Conservation (phyloP, 352 stramenopile species). For the Phytophthora pini region DNA sequence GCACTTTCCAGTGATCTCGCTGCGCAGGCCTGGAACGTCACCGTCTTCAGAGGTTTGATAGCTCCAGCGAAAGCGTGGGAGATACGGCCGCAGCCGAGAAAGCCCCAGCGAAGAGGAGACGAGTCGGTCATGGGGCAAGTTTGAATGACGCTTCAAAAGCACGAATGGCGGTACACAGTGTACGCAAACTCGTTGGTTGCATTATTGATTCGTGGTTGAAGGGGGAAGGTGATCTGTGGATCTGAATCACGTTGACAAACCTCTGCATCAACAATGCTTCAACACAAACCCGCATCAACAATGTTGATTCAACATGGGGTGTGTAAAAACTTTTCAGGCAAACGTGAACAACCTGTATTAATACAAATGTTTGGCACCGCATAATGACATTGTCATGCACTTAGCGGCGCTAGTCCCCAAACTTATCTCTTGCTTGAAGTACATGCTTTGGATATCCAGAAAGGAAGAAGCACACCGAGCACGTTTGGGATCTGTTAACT, state of each 20-base stretch:
- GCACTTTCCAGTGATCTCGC: constrained; percentile 45
- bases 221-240: constrained; percentile 5
- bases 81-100: constrained; percentile 64
- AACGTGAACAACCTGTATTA: neutral
- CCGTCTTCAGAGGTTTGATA: constrained; percentile 39
- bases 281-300: neutral
- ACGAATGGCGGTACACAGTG: neutral
- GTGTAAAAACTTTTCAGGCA: neutral
- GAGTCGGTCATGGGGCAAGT: no score
- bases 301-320: no score
- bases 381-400: no score
- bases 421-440: no score
- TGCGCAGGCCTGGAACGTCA: constrained; percentile 47
- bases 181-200: neutral
- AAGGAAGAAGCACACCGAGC: no score
- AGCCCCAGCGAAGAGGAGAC: constrained; percentile 46
- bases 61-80: constrained; percentile 54
- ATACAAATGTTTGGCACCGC: no score
- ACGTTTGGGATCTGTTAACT: no score
- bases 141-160: constrained; percentile 1
- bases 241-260: constrained; percentile 13
- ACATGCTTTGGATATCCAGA: no score
- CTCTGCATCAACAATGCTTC: neutral
- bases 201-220: constrained; percentile 15
- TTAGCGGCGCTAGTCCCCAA: no score